Evolutionary conservation across 306 rosid genomes (phyloP), one percentile per base, ranked within the genome.

Genomic region (Medicago arabica): DNA sequence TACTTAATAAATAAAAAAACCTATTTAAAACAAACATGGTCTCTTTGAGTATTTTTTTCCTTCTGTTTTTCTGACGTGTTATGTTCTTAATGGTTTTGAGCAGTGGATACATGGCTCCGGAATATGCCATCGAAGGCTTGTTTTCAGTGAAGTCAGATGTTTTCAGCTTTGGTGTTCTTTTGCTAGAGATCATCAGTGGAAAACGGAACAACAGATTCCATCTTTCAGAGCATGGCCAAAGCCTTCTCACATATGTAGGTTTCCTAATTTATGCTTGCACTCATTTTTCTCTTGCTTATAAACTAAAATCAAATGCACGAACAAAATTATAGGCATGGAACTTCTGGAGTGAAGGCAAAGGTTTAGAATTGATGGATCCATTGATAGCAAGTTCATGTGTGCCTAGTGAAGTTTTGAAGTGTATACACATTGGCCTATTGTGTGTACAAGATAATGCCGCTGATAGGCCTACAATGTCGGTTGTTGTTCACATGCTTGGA

Each of bases 101-200:
- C 65, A 89, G 87, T 51, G 93, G 90, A 65, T 88, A 88, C 55
- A 86, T 88, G 87, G 80, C 90, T 69, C 87, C 89, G 7, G 82
- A 83, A 34, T 86, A 86, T 72, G 86, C 87, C 11, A 75, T 86
- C 82, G 80, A 75, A 59, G 87, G 87, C n/a, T 25, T 83, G 38
- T 81, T 70, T 39, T 86, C 82, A 3, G 38, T 75, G 17, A 86
- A 86, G 23, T 86, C 85, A 4, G 89, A 81, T 62, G 84, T 83
- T 59, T 86, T 83, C 10, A 78, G 84, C 41, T 86, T 86, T 44
- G 86, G 88, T 0, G 85, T 84, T 38, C 70, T 87, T 71, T 39
- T 87, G 5, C 2, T 87, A 7, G 88, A 87, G 75, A 87, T 87
- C 64, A 79, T 84, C n/a, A 55, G 72, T 44, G 86, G 86, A 14